A percentile compares a stretch with the other conserved stretches of the same genome.
These are phyloP conservation scores for Raphanus hybrid DNA, from an alignment of 441 rosid species.

Conservation along the genomic window DNA sequence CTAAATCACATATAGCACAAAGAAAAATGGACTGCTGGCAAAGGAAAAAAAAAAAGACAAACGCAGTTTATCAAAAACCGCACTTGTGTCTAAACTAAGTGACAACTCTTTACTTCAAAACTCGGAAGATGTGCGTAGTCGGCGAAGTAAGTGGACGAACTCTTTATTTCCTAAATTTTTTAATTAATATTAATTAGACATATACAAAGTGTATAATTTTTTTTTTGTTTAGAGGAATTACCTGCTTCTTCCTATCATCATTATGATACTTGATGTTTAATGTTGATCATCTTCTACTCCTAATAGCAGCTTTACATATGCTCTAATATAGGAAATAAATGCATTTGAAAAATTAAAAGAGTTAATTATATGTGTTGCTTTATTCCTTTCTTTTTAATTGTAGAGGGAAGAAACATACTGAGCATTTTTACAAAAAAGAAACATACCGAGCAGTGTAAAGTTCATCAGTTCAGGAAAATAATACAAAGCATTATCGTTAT, in stretches of 20 bases:
- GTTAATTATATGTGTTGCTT: not conserved
- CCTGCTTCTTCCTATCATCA: not conserved
- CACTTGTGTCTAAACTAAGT: not conserved
- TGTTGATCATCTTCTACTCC: not conserved
- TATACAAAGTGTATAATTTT: not conserved
- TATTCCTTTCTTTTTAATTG: not conserved
- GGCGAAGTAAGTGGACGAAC: not conserved
- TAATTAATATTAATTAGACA: not conserved
- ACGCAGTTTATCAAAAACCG: not conserved
- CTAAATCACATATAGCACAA: too few relatives aligned
- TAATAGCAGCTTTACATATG: not conserved
- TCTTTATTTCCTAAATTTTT: not conserved
- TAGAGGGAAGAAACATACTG: not conserved
- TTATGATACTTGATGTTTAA: not conserved
- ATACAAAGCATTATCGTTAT: not conserved
- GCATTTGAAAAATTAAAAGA: not conserved
- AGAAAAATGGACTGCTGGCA: not conserved
- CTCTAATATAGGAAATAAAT: not conserved
- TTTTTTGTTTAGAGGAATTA: not conserved
- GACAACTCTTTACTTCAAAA: not conserved
- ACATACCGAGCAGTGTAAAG: not conserved
- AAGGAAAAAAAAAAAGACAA: not conserved
- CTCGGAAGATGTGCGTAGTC: not conserved
- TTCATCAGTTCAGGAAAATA: not conserved
- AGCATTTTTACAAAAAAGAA: not conserved